These are phyloP conservation scores for Achaetomiella virescens DNA, from an alignment of 495 filamentous ascomycete species.

Conservation along the genomic window DNA sequence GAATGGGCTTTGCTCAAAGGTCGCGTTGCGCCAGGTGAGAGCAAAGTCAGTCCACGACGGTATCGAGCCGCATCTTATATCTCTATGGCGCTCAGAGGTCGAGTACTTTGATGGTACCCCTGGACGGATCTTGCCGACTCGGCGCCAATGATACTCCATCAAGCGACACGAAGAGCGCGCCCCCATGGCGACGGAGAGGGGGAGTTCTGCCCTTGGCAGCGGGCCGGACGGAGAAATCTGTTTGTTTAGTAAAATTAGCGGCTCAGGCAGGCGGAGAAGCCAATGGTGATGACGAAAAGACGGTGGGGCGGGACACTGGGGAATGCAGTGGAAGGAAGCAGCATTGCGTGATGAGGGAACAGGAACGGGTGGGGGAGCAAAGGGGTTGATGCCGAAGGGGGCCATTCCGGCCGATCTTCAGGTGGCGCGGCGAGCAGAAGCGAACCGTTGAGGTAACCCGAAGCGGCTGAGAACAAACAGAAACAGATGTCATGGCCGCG, in stretches of 20 bases:
- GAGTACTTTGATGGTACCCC: not conserved
- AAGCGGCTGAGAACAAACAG: slow-evolving; percentile 5
- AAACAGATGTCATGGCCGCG: slow-evolving; percentile 8
- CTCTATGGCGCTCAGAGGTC: not conserved
- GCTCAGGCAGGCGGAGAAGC: not conserved
- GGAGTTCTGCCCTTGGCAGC: not conserved
- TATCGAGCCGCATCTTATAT: slow-evolving; percentile 9
- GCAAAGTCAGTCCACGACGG: slow-evolving; percentile 1
- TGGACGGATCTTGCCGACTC: not conserved
- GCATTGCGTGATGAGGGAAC: not conserved
- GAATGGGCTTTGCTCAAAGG: slow-evolving; percentile 17
- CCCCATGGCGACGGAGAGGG: not conserved
- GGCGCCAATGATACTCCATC: not conserved
- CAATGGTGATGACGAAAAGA: not conserved
- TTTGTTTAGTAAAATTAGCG: slow-evolving; percentile 23
- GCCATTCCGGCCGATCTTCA: slow-evolving; percentile 7
- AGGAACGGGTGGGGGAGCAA: not conserved
- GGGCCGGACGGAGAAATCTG: not conserved
- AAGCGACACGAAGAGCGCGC: not conserved
- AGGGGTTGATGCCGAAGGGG: slow-evolving; percentile 7
- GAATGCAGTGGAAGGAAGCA: not conserved
- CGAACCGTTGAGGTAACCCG: not conserved
- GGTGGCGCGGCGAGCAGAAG: not conserved
- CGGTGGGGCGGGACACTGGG: not conserved
- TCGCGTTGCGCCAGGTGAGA: slow-evolving; percentile 19